phyloP scores from a whole-genome alignment of 1,284 basidiomycete genomes.

The Fomitopsis betulina region DNA sequence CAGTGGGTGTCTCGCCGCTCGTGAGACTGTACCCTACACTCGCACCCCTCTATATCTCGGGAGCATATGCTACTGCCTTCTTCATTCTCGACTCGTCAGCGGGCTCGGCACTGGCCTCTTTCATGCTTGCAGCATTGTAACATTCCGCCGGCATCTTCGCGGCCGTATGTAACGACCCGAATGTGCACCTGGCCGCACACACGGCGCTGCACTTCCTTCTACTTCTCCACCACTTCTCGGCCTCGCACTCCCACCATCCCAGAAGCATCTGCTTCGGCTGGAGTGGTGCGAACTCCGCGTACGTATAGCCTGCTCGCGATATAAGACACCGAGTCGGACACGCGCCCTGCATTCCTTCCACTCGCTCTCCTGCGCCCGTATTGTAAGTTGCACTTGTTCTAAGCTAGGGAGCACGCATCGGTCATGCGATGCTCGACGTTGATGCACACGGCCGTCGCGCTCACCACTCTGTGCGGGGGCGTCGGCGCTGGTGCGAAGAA shows the following conservation, averaged over 20 bases:
- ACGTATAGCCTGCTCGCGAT: not conserved
- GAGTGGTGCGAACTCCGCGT: not conserved
- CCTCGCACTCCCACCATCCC: not conserved
- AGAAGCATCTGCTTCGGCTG: not conserved
- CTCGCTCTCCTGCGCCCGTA: not conserved
- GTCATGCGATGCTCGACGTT: not conserved
- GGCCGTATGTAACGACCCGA: no score
- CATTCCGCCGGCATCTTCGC: no score
- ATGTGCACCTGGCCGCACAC: no score
- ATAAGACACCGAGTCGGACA: not conserved
- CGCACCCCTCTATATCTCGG: no score
- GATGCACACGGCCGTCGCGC: not conserved
- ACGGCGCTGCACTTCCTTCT: no score
- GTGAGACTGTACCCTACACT: no score
- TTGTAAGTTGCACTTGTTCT: not conserved
- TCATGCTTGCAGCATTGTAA: no score
- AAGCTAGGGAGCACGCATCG: not conserved
- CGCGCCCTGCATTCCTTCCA: not conserved
- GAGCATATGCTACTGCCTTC: no score
- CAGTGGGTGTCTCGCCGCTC: no score
- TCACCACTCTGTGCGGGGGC: not conserved
- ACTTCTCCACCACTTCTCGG: not conserved
- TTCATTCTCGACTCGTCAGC: no score
- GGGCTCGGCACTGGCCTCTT: no score
- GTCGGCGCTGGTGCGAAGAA: not conserved